Conservation (phyloP, 495 filamentous ascomycete genomes). For the Pseudevernia furfuracea region DNA sequence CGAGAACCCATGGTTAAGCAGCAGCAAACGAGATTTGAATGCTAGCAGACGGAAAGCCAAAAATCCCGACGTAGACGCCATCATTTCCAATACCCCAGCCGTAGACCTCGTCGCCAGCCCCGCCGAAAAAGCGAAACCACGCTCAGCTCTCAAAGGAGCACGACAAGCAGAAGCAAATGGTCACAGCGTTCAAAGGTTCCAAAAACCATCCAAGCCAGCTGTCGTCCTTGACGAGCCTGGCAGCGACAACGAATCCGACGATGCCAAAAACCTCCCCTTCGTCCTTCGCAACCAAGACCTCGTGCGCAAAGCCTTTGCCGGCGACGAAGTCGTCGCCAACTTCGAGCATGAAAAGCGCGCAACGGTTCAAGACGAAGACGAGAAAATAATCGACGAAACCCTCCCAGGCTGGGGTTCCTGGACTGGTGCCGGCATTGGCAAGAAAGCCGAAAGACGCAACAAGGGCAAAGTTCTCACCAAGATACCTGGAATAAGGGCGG, state of each 20-base stretch:
- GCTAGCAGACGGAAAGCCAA: constrained; percentile 2
- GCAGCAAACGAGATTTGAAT: constrained; percentile 1
- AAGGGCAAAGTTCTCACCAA: constrained; percentile 57
- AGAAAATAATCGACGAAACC: constrained; percentile 75
- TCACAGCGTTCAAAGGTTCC: constrained; percentile 13
- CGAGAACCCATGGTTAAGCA: constrained; percentile 14
- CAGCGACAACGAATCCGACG: constrained; percentile 50
- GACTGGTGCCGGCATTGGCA: constrained; percentile 71
- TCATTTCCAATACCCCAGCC: constrained; percentile 26
- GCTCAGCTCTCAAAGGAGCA: constrained; percentile 24
- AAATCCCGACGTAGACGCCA: constrained; percentile 17
- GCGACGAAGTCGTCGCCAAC: constrained; percentile 75
- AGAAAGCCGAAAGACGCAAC: constrained; percentile 50
- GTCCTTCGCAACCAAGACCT: constrained; percentile 72
- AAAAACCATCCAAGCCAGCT: constrained; percentile 10
- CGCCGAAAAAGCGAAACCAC: constrained; percentile 20
- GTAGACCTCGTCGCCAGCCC: constrained; percentile 19
- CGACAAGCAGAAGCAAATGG: constrained; percentile 20
- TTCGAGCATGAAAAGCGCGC: constrained; percentile 77
- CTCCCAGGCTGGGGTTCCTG: constrained; percentile 90
- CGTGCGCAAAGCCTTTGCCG: constrained; percentile 79
- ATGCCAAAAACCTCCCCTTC: constrained; percentile 42
- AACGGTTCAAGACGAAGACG: constrained; percentile 67
- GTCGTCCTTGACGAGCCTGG: constrained; percentile 29
- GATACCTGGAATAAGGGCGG: constrained; percentile 66